phyloP scores from a whole-genome alignment of 768 basidiomycete species.

The Rubroboletus satanas region DNA sequence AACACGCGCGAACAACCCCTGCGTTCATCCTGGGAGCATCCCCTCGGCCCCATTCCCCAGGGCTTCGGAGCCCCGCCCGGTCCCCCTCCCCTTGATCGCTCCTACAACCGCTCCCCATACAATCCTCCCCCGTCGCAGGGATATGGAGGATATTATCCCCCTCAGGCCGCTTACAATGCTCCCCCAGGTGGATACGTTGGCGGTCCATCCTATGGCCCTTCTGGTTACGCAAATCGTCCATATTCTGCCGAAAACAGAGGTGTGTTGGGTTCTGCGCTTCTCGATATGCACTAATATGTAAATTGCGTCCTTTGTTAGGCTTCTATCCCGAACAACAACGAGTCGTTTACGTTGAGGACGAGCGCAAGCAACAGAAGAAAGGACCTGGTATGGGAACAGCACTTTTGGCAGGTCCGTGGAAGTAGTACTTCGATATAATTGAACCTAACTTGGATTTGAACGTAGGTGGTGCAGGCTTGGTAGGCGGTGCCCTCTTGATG shows the following conservation, averaged over 20 bases:
- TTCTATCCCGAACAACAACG: slow-evolving; percentile 31
- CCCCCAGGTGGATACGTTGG: slow-evolving; percentile 15
- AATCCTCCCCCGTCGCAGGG: slow-evolving; percentile 14
- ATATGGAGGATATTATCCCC: slow-evolving; percentile 18
- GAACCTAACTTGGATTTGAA: slow-evolving; percentile 2
- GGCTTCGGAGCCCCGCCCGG: slow-evolving; percentile 37
- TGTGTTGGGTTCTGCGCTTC: not conserved
- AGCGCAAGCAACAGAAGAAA: slow-evolving; percentile 39
- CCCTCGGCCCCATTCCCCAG: slow-evolving; percentile 43
- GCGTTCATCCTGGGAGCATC: slow-evolving; percentile 67
- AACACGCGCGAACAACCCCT: slow-evolving; percentile 61
- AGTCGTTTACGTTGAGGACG: slow-evolving; percentile 36
- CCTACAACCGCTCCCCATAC: slow-evolving; percentile 32
- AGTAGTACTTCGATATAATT: not conserved
- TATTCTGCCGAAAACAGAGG: slow-evolving; percentile 19
- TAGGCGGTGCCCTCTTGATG: slow-evolving; percentile 57
- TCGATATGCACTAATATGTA: not conserved
- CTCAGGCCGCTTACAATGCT: slow-evolving; percentile 16
- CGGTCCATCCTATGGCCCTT: slow-evolving; percentile 6
- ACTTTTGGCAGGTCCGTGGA: slow-evolving; percentile 41
- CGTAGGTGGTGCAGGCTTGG: slow-evolving; percentile 57
- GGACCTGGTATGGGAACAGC: slow-evolving; percentile 51
- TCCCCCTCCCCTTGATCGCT: slow-evolving; percentile 44
- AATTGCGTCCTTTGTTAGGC: slow-evolving; percentile 18
- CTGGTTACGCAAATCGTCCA: not conserved